phyloP scores from a whole-genome alignment of 2,329 filamentous ascomycete species.

The Rhinocladiella similis region DNA sequence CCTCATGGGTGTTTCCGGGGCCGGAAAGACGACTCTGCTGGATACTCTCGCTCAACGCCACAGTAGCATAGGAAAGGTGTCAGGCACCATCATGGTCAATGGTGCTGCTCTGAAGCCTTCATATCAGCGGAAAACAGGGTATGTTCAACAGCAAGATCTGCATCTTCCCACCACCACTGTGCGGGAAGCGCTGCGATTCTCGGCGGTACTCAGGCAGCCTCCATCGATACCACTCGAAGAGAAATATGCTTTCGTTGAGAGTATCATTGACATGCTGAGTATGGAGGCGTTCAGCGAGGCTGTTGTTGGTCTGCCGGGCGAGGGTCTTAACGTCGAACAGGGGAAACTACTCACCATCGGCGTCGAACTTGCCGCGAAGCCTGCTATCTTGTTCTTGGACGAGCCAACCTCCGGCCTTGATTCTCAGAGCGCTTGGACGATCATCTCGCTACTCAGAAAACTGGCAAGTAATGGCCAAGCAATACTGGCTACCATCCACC shows the following conservation, averaged over 20 bases:
- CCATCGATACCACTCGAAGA: constrained; percentile 67
- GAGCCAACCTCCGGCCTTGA: constrained; percentile 92
- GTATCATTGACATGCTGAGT: constrained; percentile 81
- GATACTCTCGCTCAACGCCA: constrained; percentile 58
- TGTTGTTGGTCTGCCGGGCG: constrained; percentile 81
- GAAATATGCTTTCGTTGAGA: constrained; percentile 81
- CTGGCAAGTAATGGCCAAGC: constrained; percentile 83
- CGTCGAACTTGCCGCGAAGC: constrained; percentile 89
- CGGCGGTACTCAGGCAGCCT: constrained; percentile 79
- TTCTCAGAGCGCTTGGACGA: constrained; percentile 87
- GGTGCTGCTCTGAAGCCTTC: constrained; percentile 55
- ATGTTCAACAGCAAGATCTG: constrained; percentile 68
- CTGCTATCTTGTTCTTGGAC: constrained; percentile 82
- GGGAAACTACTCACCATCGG: constrained; percentile 80
- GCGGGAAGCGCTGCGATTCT: constrained; percentile 75
- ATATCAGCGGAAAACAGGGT: constrained; percentile 66
- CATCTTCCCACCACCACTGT: constrained; percentile 66
- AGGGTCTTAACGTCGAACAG: constrained; percentile 65
- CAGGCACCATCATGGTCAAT: constrained; percentile 66
- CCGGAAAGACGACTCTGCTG: constrained; percentile 62
- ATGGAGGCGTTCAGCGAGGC: constrained; percentile 89
- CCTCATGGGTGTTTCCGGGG: constrained; percentile 63
- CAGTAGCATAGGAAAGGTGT: constrained; percentile 60
- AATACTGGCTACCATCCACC: constrained; percentile 90
- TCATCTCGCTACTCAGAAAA: constrained; percentile 79